Evolutionary conservation across 2,329 filamentous ascomycete species (phyloP), one percentile per base, ranked within the genome.

Genomic region (Aspergillus flavus): DNA sequence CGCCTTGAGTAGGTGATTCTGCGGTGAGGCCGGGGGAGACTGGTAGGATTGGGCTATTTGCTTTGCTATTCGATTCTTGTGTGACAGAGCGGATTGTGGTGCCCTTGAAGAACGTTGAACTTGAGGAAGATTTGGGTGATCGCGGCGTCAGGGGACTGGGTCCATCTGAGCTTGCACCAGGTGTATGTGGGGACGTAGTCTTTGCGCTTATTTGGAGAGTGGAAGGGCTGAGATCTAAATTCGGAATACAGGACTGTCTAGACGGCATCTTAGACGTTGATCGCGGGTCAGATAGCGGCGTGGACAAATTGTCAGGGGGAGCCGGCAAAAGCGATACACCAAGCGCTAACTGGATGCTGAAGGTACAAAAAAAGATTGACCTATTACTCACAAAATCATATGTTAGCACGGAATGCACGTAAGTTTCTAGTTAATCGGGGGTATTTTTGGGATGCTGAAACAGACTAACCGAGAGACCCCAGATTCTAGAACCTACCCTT

Each of bases 81-180:
- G 76, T 76, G 61, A 81, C 78, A 16, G 78, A 74, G 50, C 78
- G 77, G 65, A 81, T 80, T 7, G 78, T 80, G 52, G 76, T 67
- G 30, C 75, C 76, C 59, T 77, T 78, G 68, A 75, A 68, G 52
- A 75, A 73, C 21, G 76, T 74, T 14, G 76, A 78, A 56, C 74
- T 76, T 9, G 77, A 76, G 10, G 72, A 67, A 30, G 76, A 78
- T 63, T 76, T 78, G 43, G 76, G 76, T 50, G 77, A 79, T 61
- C 72, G 75, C 50, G 77, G 76, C 56, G 76, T 76, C 62, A 78
- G 65, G 62, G 76, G 75, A 66, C 73, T 76, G 26, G 68, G 71
- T 7, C 73, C 72, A 50, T 77, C 75, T 21, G 76, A 74, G 60
- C 75, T 78, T 63, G 68, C 73, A 65, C 73, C 72, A 45, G 76